phyloP scores from a whole-genome alignment of 2,329 filamentous ascomycete species.

The Aspergillus quadricinctus region DNA sequence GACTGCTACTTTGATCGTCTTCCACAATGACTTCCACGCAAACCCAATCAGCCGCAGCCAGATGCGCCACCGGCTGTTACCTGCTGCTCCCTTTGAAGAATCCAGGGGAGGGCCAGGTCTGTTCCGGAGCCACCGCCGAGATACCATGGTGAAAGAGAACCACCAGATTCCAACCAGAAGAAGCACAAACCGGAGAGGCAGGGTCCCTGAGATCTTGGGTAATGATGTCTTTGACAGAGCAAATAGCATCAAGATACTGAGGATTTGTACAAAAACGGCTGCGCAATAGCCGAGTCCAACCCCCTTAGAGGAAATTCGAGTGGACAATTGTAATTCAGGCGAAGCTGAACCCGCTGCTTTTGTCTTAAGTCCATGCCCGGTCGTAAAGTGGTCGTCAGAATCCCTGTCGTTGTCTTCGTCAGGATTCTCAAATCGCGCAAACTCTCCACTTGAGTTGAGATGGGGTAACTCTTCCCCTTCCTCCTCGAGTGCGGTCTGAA shows the following conservation, averaged over 20 bases:
- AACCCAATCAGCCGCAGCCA: conserved; percentile 68
- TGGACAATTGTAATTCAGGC: conserved; percentile 73
- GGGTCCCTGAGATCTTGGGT: conserved; percentile 63
- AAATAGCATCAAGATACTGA: conserved; percentile 71
- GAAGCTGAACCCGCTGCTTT: conserved; percentile 29
- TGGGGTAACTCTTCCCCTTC: conserved; percentile 23
- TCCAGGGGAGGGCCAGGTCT: conserved; percentile 70
- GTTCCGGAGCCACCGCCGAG: conserved; percentile 74
- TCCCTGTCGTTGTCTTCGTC: conserved; percentile 21
- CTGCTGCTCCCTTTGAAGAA: conserved; percentile 8
- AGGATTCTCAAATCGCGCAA: not conserved
- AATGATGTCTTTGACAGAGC: conserved; percentile 35
- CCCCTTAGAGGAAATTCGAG: conserved; percentile 79
- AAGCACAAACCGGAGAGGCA: conserved; percentile 75
- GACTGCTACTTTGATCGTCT: conserved; percentile 68
- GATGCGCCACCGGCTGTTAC: conserved; percentile 34
- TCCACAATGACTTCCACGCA: conserved; percentile 77
- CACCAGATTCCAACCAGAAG: conserved; percentile 84
- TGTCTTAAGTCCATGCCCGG: conserved; percentile 1
- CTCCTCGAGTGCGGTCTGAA: conserved; percentile 27
- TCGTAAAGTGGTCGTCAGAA: conserved; percentile 10
- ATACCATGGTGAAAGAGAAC: conserved; percentile 78
- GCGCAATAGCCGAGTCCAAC: conserved; percentile 86
- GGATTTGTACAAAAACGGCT: conserved; percentile 74
- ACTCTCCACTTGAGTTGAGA: conserved; percentile 15